phyloP scores from a whole-genome alignment of 164 flowering plant species.

The Paratinospora sagittata region DNA sequence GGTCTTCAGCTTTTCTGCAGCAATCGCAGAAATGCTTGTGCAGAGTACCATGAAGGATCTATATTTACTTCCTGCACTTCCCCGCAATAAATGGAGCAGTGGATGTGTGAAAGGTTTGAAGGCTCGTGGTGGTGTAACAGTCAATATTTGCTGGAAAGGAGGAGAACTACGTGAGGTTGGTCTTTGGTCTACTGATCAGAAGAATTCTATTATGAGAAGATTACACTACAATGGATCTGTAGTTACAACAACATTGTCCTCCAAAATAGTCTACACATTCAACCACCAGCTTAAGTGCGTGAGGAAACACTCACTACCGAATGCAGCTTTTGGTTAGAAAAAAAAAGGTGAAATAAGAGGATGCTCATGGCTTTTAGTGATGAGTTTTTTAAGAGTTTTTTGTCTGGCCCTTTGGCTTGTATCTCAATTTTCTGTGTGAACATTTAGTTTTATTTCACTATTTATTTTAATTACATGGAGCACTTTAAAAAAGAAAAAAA shows the following conservation, averaged over 20 bases:
- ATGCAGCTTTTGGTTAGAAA: conserved; percentile 7
- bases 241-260: conserved; percentile 26
- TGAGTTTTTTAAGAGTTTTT: no score
- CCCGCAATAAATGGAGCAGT: conserved; percentile 68
- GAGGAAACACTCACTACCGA: conserved; percentile 24
- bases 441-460: no score
- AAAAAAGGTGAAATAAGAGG: background rate
- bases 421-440: no score
- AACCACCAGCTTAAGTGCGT: conserved; percentile 40
- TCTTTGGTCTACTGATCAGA: conserved; percentile 43
- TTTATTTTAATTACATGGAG: no score
- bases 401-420: no score
- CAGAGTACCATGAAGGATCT: conserved; percentile 78
- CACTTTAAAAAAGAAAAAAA: no score
- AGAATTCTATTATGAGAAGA: conserved; percentile 24
- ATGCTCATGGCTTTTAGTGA: background rate
- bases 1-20: conserved; percentile 56
- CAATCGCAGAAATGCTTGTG: conserved; percentile 88
- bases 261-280: conserved; percentile 49
- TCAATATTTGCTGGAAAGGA: conserved; percentile 70
- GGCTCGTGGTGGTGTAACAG: conserved; percentile 80
- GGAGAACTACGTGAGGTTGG: conserved; percentile 77
- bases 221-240: conserved; percentile 53
- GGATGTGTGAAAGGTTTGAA: conserved; percentile 82
- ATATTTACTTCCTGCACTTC: conserved; percentile 89